phyloP scores from a whole-genome alignment of 768 basidiomycete genomes.

The Boletus rubropictus region DNA sequence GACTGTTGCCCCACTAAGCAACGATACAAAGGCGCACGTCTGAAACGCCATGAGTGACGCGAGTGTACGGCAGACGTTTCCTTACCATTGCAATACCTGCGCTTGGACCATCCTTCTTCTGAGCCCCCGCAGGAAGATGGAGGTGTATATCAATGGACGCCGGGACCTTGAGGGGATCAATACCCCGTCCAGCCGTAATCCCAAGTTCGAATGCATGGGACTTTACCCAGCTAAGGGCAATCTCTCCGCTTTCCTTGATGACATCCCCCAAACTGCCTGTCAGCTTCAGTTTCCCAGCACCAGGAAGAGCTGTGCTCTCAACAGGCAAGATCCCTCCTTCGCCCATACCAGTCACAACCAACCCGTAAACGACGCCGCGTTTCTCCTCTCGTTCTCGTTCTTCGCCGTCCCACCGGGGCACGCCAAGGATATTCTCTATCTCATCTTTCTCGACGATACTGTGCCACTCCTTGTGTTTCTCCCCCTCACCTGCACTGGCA shows the following conservation, averaged over 20 bases:
- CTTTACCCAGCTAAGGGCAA: constrained; percentile 92
- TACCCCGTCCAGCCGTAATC: constrained; percentile 60
- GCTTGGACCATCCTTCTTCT: constrained; percentile 91
- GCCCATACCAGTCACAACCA: constrained; percentile 84
- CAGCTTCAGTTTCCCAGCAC: constrained; percentile 63
- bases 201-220: constrained; percentile 74
- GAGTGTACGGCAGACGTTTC: not conserved
- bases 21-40: constrained; percentile 82
- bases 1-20: constrained; percentile 71
- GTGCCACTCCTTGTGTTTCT: constrained; percentile 43
- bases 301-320: constrained; percentile 77
- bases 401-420: constrained; percentile 74
- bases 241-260: constrained; percentile 86
- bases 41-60: constrained; percentile 24
- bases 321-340: constrained; percentile 83
- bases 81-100: constrained; percentile 84
- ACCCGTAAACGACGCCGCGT: constrained; percentile 75
- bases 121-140: constrained; percentile 84
- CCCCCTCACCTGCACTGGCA: constrained; percentile 14
- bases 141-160: constrained; percentile 78
- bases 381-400: constrained; percentile 70
- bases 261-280: constrained; percentile 88
- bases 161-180: constrained; percentile 71
- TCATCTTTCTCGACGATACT: constrained; percentile 59
- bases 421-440: constrained; percentile 79